Evolutionary conservation across 441 rosid species (phyloP).

Genomic region (Manihot esculenta): DNA sequence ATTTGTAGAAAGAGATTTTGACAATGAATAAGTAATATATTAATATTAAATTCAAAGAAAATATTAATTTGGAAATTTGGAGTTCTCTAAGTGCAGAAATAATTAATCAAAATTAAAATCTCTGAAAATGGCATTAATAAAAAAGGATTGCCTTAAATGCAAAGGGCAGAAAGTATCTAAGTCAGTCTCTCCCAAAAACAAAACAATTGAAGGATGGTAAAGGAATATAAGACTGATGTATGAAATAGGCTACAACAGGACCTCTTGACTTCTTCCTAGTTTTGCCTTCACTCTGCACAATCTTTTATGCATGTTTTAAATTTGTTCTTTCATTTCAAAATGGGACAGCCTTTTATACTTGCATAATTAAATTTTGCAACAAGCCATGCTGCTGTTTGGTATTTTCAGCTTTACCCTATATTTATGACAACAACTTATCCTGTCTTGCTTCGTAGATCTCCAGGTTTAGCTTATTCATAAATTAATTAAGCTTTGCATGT

Average conservation of each 20-base stretch:
- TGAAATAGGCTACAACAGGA: constrained; percentile 12
- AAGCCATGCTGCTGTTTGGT: constrained; percentile 25
- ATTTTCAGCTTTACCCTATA: neutral
- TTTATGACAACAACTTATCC: constrained; percentile 15
- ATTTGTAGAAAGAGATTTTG: no score
- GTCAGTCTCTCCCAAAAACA: constrained; percentile 24
- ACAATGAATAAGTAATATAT: no score
- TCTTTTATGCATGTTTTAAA: neutral
- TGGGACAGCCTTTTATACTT: constrained; percentile 11
- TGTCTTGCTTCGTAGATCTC: neutral
- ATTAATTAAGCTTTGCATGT: no score
- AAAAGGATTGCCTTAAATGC: constrained; percentile 39
- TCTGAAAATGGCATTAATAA: constrained; percentile 42
- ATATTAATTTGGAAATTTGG: no score
- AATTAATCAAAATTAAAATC: constrained; percentile 23
- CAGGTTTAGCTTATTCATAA: neutral
- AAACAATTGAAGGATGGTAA: no score
- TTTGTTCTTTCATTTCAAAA: constrained; percentile 13
- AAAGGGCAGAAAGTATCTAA: constrained; percentile 31
- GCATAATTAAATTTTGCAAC: neutral
- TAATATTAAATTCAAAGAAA: no score
- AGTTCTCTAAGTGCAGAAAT: constrained; percentile 12
- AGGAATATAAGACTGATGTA: no score
- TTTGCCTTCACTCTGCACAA: constrained; percentile 21
- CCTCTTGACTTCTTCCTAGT: constrained; percentile 21